Base-by-base conservation (phyloP, 495 filamentous ascomycete genomes). In the Recurvomyces mirabilis region DNA sequence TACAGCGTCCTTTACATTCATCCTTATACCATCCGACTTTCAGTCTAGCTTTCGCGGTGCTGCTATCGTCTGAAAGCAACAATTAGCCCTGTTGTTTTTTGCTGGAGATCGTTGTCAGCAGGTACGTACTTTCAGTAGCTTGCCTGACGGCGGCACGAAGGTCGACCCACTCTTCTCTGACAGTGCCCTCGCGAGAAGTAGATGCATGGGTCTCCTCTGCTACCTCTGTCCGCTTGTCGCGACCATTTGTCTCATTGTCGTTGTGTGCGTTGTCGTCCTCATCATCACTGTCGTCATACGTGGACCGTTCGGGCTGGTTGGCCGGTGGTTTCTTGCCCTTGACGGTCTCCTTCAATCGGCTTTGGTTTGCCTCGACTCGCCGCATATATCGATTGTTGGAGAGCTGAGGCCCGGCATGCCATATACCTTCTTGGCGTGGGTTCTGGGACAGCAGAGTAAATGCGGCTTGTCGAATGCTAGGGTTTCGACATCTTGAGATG, bases 371-470 rank as follows among this genome's bases (percentile, higher is more conserved):
- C 35, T 47, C 36, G 1, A 21, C 49, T 17, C 32, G 6, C 10
- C 43, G 36, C 49, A 43, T 37, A 30, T 52, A 42, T 26, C 36
- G 23, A 18, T 37, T 42, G 18, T 41, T 48, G 1, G 44, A 15
- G 14, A 53, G 15, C 25, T 40, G 38, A 23, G 50, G 50, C 20
- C 50, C 50, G 1, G 50, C 50, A 30, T 53, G 50, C 50, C 50
- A 53, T 7, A 53, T 53, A 11, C 50, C 50, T 25, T 53, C 50
- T 30, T 53, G 50, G 9, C 50, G 21, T 12, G 50, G 50, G 33
- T 53, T 53, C 45, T 53, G 50, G 3, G 37, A 43, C n/a, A 53
- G 25, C 9, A 53, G 23, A 22, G 50, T 48, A 32, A 53, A 53
- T 7, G 50, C 50, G 3, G 44, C 50, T 22, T 53, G 50, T 4